These are phyloP conservation scores for Xylariaceae sp. DNA, from an alignment of 2,329 filamentous ascomycete genomes.

Conservation along the genomic window DNA sequence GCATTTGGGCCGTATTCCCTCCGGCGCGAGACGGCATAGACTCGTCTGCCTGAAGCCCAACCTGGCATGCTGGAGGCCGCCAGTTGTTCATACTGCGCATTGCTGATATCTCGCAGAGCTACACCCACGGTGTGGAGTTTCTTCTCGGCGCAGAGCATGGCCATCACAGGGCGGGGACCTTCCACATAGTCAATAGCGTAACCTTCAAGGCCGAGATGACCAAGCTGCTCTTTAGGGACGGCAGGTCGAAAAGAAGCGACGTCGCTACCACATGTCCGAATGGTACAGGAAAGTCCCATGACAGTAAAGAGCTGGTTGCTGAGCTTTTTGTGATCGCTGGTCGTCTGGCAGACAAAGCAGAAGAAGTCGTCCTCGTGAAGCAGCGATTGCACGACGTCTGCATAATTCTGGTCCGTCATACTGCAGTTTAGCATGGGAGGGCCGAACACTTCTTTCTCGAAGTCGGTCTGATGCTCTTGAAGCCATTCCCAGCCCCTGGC, in stretches of 20 bases:
- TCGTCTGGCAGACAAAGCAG: slow-evolving; percentile 74
- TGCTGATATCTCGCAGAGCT: slow-evolving; percentile 56
- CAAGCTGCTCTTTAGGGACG: slow-evolving; percentile 52
- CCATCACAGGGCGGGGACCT: slow-evolving; percentile 78
- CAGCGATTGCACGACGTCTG: slow-evolving; percentile 51
- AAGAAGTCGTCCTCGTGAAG: slow-evolving; percentile 50
- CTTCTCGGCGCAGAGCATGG: slow-evolving; percentile 78
- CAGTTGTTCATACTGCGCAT: slow-evolving; percentile 66
- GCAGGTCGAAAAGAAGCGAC: slow-evolving; percentile 54
- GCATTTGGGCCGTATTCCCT: slow-evolving; percentile 76
- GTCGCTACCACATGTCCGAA: slow-evolving; percentile 58
- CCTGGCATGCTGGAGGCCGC: slow-evolving; percentile 53
- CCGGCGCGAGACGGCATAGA: slow-evolving; percentile 64
- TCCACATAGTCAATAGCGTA: slow-evolving; percentile 76
- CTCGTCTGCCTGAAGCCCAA: slow-evolving; percentile 66
- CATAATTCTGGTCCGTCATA: slow-evolving; percentile 67
- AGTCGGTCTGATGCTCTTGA: slow-evolving; percentile 61
- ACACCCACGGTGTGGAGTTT: slow-evolving; percentile 67
- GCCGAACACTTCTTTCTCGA: slow-evolving; percentile 74
- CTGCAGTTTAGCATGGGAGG: slow-evolving; percentile 79
- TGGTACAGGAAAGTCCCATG: slow-evolving; percentile 66
- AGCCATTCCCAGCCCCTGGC: slow-evolving; percentile 78
- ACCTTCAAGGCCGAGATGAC: slow-evolving; percentile 65
- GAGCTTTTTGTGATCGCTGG: slow-evolving; percentile 70
- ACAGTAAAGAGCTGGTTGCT: slow-evolving; percentile 59